Evolutionary conservation across 75 land plant species (phyloP), one percentile per base, ranked within the genome.

Genomic region (Pinus albicaulis): DNA sequence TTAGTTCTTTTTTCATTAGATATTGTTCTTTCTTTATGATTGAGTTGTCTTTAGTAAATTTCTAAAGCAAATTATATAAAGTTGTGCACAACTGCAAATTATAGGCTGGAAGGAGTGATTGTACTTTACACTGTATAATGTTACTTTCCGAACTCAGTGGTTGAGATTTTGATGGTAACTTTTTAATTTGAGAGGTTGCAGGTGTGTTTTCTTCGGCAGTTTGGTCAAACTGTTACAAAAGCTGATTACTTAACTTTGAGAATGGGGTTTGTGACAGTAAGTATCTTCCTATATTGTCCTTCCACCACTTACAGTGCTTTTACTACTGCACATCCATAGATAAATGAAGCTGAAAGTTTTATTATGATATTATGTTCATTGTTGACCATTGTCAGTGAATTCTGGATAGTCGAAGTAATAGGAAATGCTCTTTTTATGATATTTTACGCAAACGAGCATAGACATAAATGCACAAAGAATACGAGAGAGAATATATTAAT

Each of bases 201-300:
- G 98, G 88, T 86, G 1, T 93, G 96, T 78, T 93, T 93, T 77
- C 82, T 93, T 70, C 80, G 96, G n/a, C 98, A 95, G 81, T 93
- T 93, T 80, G 91, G 95, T 22, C 82, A 59, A 23, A 89, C 96
- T 74, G 90, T 94, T 66, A 86, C 86, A 59, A 87, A 90, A 25
- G 86, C 92, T 8, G 96, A 95, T 59, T 95, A 95, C 77, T 80
- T 95, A 22, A 85, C 96, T 63, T 85, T 95, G 14, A 89, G 98
- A 23, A 80, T 78, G 77, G 90, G 91, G 56, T 95, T 95, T 81
- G 87, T 90, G 63, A 77, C 74, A 83, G 98, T 95, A 76, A 55
- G 85, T 31, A 3, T 11, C 23, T 66, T 66, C 8, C 22, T 66
- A 38, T 4, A 3, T n/a, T 36, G 44, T 20, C 44, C n/a, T 38